Evolutionary conservation across 2,329 filamentous ascomycete species (phyloP), one percentile per base, ranked within the genome.

Genomic region (Ophiostoma himal-ulmi): DNA sequence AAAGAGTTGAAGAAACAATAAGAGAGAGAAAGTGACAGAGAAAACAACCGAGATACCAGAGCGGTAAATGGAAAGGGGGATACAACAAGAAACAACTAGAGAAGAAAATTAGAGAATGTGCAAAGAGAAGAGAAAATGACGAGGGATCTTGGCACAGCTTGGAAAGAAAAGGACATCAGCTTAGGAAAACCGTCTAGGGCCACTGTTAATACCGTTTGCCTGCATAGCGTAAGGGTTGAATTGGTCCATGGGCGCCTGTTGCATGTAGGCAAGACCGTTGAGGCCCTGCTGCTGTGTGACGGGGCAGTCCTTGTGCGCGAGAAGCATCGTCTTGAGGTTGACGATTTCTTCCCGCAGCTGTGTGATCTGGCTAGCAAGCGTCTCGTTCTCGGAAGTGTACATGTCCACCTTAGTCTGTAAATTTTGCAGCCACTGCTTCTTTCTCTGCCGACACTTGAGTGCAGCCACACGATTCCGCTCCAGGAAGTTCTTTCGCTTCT

Each of bases 371-470:
- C 89, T 85, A 22, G 90, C 92, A 44, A 99, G 84, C 1, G 88
- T 88, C 77, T 99, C 95, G 74, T 98, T 98, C 80, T 99, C 95
- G 0, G 86, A 90, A 73, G 91, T 94, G 77, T 93, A 98, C 74
- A 96, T 85, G 79, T 99, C 95, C 20, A 98, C 94, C 80, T 98
- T 98, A 70, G 88, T 88, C 79, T 99, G 95, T 1, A 99, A 85
- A 75, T 97, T 98, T 41, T 92, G 91, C 71, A 98, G 86, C 95
- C 95, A 99, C 78, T 98, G 95, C 85, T 99, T 99, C 85, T 99
- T 99, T 26, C 95, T 88, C 80, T 99, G 95, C 72, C 95, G 91
- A 80, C 95, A 99, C 78, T 99, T 99, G 72, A 99, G 84, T 3
- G 95, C 95, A 73, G 95, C 95, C 74, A 99, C 93, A 78, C 94